These are phyloP conservation scores for Xenosphaeropsis pyriputrescens DNA, from an alignment of 2,329 filamentous ascomycete genomes.

Conservation along the genomic window DNA sequence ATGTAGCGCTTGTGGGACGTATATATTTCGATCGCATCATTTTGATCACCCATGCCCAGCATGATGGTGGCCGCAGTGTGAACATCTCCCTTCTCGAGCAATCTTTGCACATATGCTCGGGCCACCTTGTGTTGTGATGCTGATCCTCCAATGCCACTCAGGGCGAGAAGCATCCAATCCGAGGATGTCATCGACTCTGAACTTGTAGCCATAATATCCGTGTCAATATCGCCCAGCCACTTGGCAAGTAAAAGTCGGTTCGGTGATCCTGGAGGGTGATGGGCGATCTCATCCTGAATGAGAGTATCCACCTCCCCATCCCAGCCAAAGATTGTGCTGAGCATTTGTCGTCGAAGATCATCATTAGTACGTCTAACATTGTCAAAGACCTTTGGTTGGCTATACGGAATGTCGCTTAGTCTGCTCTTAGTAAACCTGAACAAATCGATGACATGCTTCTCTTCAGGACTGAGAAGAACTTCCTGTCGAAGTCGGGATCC, in stretches of 20 bases:
- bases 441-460: conserved; percentile 57
- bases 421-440: conserved; percentile 77
- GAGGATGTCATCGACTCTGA: conserved; percentile 82
- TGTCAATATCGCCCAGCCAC: conserved; percentile 79
- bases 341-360: conserved; percentile 77
- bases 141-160: conserved; percentile 72
- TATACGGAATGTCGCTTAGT: conserved; percentile 71
- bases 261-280: conserved; percentile 59
- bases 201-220: conserved; percentile 66
- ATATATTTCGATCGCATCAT: conserved; percentile 94
- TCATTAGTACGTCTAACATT: conserved; percentile 54
- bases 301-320: conserved; percentile 69
- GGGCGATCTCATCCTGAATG: conserved; percentile 69
- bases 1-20: conserved; percentile 82
- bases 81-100: conserved; percentile 79
- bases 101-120: conserved; percentile 76
- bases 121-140: conserved; percentile 80
- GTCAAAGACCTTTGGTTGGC: conserved; percentile 45
- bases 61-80: conserved; percentile 89
- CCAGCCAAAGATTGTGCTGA: conserved; percentile 92
- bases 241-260: conserved; percentile 74
- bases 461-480: conserved; percentile 63
- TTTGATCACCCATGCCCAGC: conserved; percentile 79
- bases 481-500: conserved; percentile 66
- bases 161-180: conserved; percentile 91